Evolutionary conservation across 1,139 yeast genomes (phyloP).

Genomic region (Kodamaea arcana): DNA sequence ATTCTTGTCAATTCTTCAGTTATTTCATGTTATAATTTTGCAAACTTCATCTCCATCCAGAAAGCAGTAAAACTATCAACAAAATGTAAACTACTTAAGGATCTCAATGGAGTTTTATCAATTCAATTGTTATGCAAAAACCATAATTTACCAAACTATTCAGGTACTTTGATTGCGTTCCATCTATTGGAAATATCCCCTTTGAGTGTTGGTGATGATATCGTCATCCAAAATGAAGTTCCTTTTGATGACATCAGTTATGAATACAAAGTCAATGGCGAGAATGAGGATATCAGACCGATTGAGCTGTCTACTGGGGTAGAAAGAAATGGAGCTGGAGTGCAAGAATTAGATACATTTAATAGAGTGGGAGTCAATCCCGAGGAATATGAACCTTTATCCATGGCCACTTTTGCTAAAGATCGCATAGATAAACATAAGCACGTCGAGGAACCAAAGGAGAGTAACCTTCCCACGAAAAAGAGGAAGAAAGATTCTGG

Average conservation of each 20-base stretch:
- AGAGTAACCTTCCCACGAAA: conserved; percentile 8
- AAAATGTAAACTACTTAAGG: conserved; percentile 59
- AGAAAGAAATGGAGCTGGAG: no score
- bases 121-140: conserved; percentile 42
- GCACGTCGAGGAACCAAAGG: no score
- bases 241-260: conserved; percentile 24
- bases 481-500: conserved; percentile 8
- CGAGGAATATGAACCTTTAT: conserved; percentile 13
- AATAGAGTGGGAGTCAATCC: no score
- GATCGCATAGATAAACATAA: conserved; percentile 5
- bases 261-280: conserved; percentile 16
- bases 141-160: conserved; percentile 29
- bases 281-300: conserved; percentile 1
- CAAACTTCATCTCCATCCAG: conserved; percentile 48
- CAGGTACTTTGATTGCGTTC: conserved; percentile 62
- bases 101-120: conserved; percentile 50
- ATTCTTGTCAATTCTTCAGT: conserved; percentile 20
- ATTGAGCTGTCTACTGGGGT: no score
- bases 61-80: conserved; percentile 54
- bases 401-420: conserved; percentile 17
- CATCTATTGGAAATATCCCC: conserved; percentile 48
- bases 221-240: conserved; percentile 2
- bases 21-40: conserved; percentile 49
- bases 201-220: conserved; percentile 15
- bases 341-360: no score